Evolutionary conservation across 2,329 filamentous ascomycete species (phyloP).

Genomic region (Biscogniauxia marginata): DNA sequence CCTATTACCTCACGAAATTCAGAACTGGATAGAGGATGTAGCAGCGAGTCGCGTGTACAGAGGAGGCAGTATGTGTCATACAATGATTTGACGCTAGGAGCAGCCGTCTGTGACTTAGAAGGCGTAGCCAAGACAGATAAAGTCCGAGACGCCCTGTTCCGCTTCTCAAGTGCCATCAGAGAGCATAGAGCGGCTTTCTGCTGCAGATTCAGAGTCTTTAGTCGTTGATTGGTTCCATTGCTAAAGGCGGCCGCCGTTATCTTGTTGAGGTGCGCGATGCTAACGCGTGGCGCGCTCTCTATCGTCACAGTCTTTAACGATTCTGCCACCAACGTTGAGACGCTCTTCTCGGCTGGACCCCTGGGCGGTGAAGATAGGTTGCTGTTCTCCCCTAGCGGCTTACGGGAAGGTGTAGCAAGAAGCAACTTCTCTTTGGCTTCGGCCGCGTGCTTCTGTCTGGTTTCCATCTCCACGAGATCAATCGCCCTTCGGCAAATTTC

Average conservation of each 20-base stretch:
- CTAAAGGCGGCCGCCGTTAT: conserved; percentile 88
- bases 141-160: conserved; percentile 55
- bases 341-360: conserved; percentile 38
- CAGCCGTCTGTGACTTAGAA: conserved; percentile 58
- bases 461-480: conserved; percentile 85
- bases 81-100: conserved; percentile 79
- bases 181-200: conserved; percentile 94
- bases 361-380: conserved; percentile 63
- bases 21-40: conserved; percentile 84
- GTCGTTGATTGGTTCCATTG: conserved; percentile 80
- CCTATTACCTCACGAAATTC: conserved; percentile 93
- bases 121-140: conserved; percentile 49
- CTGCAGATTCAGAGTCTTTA: conserved; percentile 87
- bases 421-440: conserved; percentile 55
- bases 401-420: conserved; percentile 68
- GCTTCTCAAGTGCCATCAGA: conserved; percentile 81
- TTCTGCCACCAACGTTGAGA: conserved; percentile 47
- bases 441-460: conserved; percentile 69
- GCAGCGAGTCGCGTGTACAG: conserved; percentile 82
- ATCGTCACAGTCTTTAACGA: conserved; percentile 65
- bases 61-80: conserved; percentile 81
- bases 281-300: conserved; percentile 82
- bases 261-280: conserved; percentile 86
- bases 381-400: conserved; percentile 75
- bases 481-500: conserved; percentile 89